Base-by-base conservation (phyloP, 192 early-diverging fungal genomes). In the Bifiguratus adelaidae region DNA sequence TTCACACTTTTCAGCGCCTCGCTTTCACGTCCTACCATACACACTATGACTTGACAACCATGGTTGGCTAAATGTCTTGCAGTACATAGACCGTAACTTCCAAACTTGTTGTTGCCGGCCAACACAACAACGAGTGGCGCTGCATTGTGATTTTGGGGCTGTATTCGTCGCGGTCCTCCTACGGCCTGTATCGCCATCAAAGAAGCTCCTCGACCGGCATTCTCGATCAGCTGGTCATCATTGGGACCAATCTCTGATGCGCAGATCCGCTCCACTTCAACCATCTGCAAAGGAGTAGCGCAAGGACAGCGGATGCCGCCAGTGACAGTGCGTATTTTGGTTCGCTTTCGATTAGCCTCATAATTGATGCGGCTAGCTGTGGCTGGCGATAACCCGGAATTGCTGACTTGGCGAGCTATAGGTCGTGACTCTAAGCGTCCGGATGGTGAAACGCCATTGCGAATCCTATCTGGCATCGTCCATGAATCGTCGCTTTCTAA, bases 61-160 rank as follows among this genome's bases (percentile, higher is more conserved):
- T 83, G 84, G 52, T 91, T 91, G 9, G 80, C 77, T 36, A 91
- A 55, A 62, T 91, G 88, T 7, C 86, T 61, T 4, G 81, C 85
- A 2, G 81, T 73, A 38, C 70, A 71, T 11, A 91, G 61, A 7
- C 80, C 81, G 62, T 77, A 87, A 1, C 79, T 65, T 8, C 88
- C 88, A 18, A 19, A 50, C 16, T 72, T 72, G 58, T 84, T 85
- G 56, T 88, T 87, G 9, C 88, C 88, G 7, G 69, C 71, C 30
- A 91, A 55, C 26, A 91, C 66, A 0, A 87, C 75, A 15, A 91
- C 77, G 3, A 77, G 38, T 1, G 85, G 85, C 0, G 76, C 72
- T 13, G 73, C 61, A 55, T 88, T 85, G 55, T 87, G 83, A 56
- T 86, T 91, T 23, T 76, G 69, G 11, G 75, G 74, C 38, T 81